These are phyloP conservation scores for Babesia ovis DNA, from an alignment of 169 alveolate genomes.

Conservation along the genomic window DNA sequence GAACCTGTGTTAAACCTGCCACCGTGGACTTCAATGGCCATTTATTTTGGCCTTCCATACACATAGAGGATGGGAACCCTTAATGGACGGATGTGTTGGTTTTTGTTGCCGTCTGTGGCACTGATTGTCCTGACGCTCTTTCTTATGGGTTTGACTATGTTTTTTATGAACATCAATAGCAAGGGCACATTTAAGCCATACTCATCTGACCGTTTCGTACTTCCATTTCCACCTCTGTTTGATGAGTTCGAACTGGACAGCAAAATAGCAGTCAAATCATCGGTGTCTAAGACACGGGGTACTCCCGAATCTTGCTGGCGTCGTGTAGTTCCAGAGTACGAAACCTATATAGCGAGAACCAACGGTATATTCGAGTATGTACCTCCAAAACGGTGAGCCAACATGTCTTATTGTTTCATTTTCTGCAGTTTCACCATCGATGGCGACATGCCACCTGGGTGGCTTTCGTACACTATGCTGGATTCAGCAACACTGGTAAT, in stretches of 20 bases:
- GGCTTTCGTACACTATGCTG: conserved; percentile 66
- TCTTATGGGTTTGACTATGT: conserved; percentile 5
- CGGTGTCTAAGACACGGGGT: conserved; percentile 19
- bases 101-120: not conserved
- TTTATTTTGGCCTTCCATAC: not conserved
- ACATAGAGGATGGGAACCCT: conserved; percentile 2
- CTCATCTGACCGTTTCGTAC: conserved; percentile 42
- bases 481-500: conserved; percentile 51
- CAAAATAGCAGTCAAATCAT: conserved; percentile 11
- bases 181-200: conserved; percentile 37
- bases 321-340: conserved; percentile 53
- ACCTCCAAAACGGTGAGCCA: conserved; percentile 19
- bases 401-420: not conserved
- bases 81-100: conserved; percentile 9
- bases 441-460: conserved; percentile 57
- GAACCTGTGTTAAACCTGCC: too few relatives aligned
- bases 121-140: not conserved
- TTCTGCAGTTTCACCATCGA: conserved; percentile 27
- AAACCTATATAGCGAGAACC: conserved; percentile 2
- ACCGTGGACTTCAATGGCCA: not conserved
- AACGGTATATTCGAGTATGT: conserved; percentile 31
- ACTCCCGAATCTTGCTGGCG: conserved; percentile 50
- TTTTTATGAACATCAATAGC: conserved; percentile 36
- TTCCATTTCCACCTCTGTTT: conserved; percentile 52
- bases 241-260: conserved; percentile 43